Evolutionary conservation across 73 alveolate genomes (phyloP).

Genomic region (Diophrys appendiculata): DNA sequence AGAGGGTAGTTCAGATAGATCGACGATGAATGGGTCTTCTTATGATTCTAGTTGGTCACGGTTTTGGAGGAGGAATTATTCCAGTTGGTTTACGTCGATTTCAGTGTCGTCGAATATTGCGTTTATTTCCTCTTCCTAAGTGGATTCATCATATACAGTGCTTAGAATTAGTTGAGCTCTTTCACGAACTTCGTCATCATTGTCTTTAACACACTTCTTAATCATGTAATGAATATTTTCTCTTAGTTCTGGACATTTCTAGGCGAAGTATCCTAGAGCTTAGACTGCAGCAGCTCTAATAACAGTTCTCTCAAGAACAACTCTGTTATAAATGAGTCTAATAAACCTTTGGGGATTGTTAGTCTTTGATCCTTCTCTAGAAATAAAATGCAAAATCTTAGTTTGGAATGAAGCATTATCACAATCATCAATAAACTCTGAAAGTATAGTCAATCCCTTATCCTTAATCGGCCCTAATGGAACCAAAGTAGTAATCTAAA

Average conservation of each 20-base stretch:
- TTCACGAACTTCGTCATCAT: conserved; percentile 94
- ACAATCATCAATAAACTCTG: conserved; percentile 96
- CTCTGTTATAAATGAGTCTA: conserved; percentile 93
- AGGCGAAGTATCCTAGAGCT: conserved; percentile 86
- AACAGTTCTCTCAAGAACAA: conserved; percentile 87
- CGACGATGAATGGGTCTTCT: conserved; percentile 18
- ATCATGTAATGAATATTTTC: conserved; percentile 61
- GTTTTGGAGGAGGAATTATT: conserved; percentile 13
- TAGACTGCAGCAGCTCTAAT: conserved; percentile 95
- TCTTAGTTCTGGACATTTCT: conserved; percentile 71
- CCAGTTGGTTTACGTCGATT: conserved; percentile 1
- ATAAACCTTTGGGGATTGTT: conserved; percentile 83
- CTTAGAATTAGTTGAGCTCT: conserved; percentile 78
- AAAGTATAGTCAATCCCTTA: conserved; percentile 79
- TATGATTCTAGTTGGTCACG: conserved; percentile 10
- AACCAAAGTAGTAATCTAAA: conserved; percentile 66
- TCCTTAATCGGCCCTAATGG: conserved; percentile 63
- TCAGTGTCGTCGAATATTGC: not conserved
- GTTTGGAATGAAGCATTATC: conserved; percentile 87
- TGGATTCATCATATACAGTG: conserved; percentile 34
- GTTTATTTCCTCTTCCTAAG: conserved; percentile 43
- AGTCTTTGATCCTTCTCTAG: conserved; percentile 87
- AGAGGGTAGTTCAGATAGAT: not conserved
- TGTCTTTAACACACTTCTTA: conserved; percentile 79
- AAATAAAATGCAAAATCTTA: conserved; percentile 84